Conservation (phyloP, 352 stramenopile species). For the Plasmopara viticola region DNA sequence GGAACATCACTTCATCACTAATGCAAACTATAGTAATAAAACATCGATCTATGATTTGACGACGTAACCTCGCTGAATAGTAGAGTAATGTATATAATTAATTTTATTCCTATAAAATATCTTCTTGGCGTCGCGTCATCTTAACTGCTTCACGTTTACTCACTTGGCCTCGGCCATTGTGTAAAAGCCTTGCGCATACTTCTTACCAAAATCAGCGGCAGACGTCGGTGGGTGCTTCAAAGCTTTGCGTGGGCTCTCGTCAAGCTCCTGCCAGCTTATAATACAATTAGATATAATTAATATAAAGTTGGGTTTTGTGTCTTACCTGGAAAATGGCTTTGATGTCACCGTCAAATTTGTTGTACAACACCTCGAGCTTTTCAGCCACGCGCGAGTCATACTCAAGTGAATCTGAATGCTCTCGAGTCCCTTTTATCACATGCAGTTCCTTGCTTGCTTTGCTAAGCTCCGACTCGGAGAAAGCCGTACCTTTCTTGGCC, state of each 20-base stretch:
- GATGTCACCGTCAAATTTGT: constrained; percentile 59
- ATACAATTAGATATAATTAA: neutral
- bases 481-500: constrained; percentile 33
- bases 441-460: constrained; percentile 61
- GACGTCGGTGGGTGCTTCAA: constrained; percentile 62
- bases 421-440: constrained; percentile 45
- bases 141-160: constrained; percentile 1
- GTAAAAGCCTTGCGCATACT: constrained; percentile 81
- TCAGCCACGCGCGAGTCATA: constrained; percentile 52
- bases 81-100: too few species aligned
- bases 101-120: too few species aligned
- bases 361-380: constrained; percentile 48
- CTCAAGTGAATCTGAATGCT: constrained; percentile 68
- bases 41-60: too few species aligned
- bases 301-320: neutral
- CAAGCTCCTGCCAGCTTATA: constrained; percentile 35
- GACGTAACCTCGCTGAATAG: too few species aligned
- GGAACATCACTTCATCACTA: too few species aligned
- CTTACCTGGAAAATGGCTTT: constrained; percentile 58
- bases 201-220: constrained; percentile 65
- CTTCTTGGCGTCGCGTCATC: too few species aligned
- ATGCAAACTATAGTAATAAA: too few species aligned
- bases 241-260: constrained; percentile 72
- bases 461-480: constrained; percentile 54
- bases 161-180: constrained; percentile 78